Evolutionary conservation across 2,329 filamentous ascomycete species (phyloP).

Genomic region (Elsinoe australis): DNA sequence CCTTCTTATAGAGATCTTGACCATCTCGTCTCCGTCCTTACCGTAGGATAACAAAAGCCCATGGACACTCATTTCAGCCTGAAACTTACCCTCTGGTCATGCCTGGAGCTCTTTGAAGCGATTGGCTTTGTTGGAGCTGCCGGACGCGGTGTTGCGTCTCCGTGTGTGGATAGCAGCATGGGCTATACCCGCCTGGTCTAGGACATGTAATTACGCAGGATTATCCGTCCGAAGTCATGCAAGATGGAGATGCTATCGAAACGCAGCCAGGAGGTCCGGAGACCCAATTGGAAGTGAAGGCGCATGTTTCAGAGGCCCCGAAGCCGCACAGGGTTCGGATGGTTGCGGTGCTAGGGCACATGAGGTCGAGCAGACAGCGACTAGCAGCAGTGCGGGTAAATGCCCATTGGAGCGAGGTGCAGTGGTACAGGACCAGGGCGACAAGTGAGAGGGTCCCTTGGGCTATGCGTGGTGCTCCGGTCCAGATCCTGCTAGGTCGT

Average conservation of each 20-base stretch:
- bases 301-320: constrained; percentile 7
- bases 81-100: constrained; percentile 10
- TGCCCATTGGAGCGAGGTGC: neutral
- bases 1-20: constrained; percentile 11
- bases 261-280: neutral
- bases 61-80: constrained; percentile 15
- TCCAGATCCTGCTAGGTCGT: constrained; percentile 14
- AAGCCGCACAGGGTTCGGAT: constrained; percentile 6
- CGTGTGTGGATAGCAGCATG: neutral
- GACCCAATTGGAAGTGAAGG: constrained; percentile 6
- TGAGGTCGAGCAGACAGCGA: constrained; percentile 5
- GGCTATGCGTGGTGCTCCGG: neutral
- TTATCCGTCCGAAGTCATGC: constrained; percentile 11
- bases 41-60: neutral
- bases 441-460: constrained; percentile 1
- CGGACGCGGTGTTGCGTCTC: constrained; percentile 11
- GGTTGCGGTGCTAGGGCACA: constrained; percentile 2
- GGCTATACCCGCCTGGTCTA: constrained; percentile 4
- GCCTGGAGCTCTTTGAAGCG: neutral
- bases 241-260: neutral
- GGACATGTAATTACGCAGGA: constrained; percentile 15
- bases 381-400: constrained; percentile 7
- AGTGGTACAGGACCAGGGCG: neutral
- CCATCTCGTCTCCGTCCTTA: neutral
- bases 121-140: neutral